Evolutionary conservation across 2,329 filamentous ascomycete genomes (phyloP), one percentile per base, ranked within the genome.

Genomic region (Stachybotrys echinatus): DNA sequence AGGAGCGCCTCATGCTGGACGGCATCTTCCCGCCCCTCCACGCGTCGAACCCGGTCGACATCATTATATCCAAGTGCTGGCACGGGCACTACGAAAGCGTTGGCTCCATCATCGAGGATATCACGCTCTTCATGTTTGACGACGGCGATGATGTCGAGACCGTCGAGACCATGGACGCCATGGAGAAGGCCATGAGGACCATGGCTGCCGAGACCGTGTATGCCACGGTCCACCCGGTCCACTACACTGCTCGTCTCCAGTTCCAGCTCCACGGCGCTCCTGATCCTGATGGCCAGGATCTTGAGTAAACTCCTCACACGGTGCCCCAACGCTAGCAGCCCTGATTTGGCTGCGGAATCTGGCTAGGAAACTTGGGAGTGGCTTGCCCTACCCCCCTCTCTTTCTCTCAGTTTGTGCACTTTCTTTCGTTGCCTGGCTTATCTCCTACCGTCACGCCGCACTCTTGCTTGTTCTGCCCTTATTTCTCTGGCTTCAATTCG

Each of bases 61-160:
- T 21, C 22, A 54, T 58, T 18, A 57, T 58, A 39, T 2, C 20
- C 7, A 54, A 52, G 23, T 58, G 54, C 39, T 57, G 52, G 56
- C 42, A 48, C 19, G 48, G 55, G 38, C 4, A 45, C 42, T 51
- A 55, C 51, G 7, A 18, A n/a, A 40, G 17, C 38, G 17, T 40
- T 7, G 38, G 7, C 3, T 10, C 38, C 38, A 8, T 40, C n/a
- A 8, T n/a, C 17, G 6, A 40, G 38, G 17, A 40, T 20, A 10
- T 40, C 14, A 14, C 27, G 5, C 27, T 34, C 14, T 14, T 34
- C 10, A 34, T 34, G 27, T 3, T 10, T 5, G 27, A 14, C 14
- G 27, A 34, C 5, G 27, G 10, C 14, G 10, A 8, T 8, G 27
- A 34, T 8, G 10, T 10, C 27, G 10, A 34, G 27, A 34, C 27